Evolutionary conservation across 768 basidiomycete species (phyloP), one percentile per base, ranked within the genome.

Genomic region (Phanerochaete sordida): DNA sequence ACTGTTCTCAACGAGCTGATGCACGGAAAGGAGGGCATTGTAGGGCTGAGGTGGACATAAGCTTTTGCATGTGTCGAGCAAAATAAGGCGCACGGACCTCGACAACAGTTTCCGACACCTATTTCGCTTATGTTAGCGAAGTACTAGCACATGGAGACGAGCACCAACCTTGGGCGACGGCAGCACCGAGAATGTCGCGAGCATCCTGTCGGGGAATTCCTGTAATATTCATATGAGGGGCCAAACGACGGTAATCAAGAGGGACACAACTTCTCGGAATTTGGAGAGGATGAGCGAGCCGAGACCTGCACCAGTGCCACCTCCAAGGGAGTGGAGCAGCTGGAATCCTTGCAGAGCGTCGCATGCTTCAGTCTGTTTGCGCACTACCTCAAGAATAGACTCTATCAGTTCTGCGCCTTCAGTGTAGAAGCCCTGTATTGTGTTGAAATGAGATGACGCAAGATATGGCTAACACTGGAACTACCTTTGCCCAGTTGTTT

Each of bases 391-490:
- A 62, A 93, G 74, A 57, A 96, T 84, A n/a, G 82, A 76, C 48
- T 95, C 95, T 46, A 94, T 84, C 2, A 98, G 82, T 71, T 98
- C 95, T 35, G 95, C 95, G 61, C 95, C 92, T 91, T 95, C 95
- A 2, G 93, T 96, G 69, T 95, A 96, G 73, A 85, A 62, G 3
- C 61, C 61, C 61, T 62, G 45, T 33, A n/a, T n/a, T n/a, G n/a
- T n/a, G n/a, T n/a, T n/a, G n/a, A n/a, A n/a, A n/a, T n/a, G 39
- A 35, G 31, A 16, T n/a, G n/a, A n/a, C n/a, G n/a, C n/a, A n/a
- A n/a, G n/a, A n/a, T n/a, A n/a, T n/a, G n/a, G n/a, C n/a, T n/a
- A n/a, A n/a, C n/a, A n/a, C n/a, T n/a, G n/a, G n/a, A n/a, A n/a
- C n/a, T n/a, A 58, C 93, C 76, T 97, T 96, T 16, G 93, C 94